phyloP scores from a whole-genome alignment of 768 basidiomycete species.

The Russula vinacea region DNA sequence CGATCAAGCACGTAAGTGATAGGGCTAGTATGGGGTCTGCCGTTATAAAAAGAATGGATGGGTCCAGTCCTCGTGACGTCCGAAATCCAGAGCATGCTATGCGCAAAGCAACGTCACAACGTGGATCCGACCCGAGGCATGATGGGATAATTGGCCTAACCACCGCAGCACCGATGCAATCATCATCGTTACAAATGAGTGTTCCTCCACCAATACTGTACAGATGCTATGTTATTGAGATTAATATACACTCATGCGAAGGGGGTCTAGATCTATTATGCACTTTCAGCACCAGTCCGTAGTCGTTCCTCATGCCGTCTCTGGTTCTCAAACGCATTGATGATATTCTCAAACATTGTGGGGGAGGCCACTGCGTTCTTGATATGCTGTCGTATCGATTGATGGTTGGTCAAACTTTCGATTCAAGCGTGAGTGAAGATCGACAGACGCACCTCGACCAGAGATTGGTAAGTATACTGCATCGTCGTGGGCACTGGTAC shows the following conservation, averaged over 20 bases:
- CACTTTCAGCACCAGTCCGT: neutral
- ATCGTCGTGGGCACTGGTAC: neutral
- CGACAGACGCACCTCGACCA: slow-evolving; percentile 16
- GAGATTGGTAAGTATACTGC: slow-evolving; percentile 17
- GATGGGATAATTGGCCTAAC: neutral
- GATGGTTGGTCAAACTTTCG: neutral
- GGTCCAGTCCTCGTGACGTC: too few species aligned
- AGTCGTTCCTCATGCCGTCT: neutral
- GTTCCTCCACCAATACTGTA: neutral
- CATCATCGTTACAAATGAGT: neutral
- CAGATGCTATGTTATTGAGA: neutral
- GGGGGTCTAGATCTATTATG: slow-evolving; percentile 10
- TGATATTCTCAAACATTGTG: slow-evolving; percentile 5
- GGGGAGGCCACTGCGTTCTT: slow-evolving; percentile 11
- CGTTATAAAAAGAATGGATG: too few species aligned
- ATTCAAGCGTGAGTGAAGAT: neutral
- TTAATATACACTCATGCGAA: slow-evolving; percentile 6
- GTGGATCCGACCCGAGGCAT: too few species aligned
- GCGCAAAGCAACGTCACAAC: neutral
- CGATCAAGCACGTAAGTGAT: too few species aligned
- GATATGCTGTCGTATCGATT: slow-evolving; percentile 3
- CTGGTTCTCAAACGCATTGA: slow-evolving; percentile 6
- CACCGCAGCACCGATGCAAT: neutral
- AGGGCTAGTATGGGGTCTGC: too few species aligned
- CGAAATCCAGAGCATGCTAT: too few species aligned